Percentiles rank a stretch among this genome's conserved stretches.
These are phyloP conservation scores for Selaginella tamariscina DNA, from an alignment of 75 land plant genomes.

Conservation along the genomic window DNA sequence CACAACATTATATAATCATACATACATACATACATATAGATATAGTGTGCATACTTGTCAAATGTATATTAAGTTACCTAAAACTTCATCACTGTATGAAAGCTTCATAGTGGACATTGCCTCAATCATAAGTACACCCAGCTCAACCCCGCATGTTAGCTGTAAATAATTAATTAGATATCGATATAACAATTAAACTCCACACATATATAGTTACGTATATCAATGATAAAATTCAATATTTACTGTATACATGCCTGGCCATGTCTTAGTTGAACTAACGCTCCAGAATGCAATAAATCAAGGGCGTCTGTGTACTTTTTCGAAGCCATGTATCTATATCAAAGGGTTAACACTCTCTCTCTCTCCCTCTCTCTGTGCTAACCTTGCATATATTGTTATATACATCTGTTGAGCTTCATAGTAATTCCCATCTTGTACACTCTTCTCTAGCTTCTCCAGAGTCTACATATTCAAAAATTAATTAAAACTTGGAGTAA, in stretches of 20 bases:
- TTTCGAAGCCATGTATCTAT: constrained; percentile 61
- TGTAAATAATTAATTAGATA: no score
- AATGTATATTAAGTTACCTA: constrained; percentile 43
- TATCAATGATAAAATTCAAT: no score
- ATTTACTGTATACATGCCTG: constrained; percentile 39
- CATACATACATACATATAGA: neutral
- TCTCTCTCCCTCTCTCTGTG: neutral
- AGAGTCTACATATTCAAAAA: no score
- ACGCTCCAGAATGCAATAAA: constrained; percentile 73
- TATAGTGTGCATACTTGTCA: no score
- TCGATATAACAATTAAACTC: no score
- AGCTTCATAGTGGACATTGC: constrained; percentile 55
- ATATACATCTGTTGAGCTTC: constrained; percentile 72
- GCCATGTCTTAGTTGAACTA: constrained; percentile 60
- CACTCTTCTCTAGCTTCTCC: constrained; percentile 45
- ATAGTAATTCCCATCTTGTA: constrained; percentile 44
- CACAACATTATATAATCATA: neutral
- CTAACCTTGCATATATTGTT: constrained; percentile 39
- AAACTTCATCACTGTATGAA: constrained; percentile 33
- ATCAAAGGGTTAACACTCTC: no score
- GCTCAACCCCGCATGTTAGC: constrained; percentile 96
- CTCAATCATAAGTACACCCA: constrained; percentile 63
- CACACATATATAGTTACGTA: no score
- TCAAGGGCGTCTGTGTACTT: constrained; percentile 65
- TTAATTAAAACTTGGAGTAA: no score